Percentiles rank a stretch among this genome's conserved stretches.
These are phyloP conservation scores for Clonostachys byssicola DNA, from an alignment of 2,329 filamentous ascomycete genomes.

Conservation along the genomic window DNA sequence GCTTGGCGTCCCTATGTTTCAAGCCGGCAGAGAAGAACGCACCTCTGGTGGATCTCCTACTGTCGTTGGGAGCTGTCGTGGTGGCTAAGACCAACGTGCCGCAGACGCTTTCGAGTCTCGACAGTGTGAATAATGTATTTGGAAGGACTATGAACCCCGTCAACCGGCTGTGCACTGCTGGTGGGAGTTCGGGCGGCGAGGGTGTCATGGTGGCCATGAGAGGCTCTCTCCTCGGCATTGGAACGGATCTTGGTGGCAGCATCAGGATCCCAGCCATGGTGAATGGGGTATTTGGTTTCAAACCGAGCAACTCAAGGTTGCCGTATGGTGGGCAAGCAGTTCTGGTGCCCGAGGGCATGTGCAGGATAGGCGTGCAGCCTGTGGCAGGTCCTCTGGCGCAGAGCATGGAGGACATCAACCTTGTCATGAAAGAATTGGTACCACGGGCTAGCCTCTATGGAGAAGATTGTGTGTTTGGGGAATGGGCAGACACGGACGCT, in stretches of 20 bases:
- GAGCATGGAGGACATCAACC: neutral
- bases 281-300: constrained; percentile 29
- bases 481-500: too few relatives aligned
- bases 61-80: constrained; percentile 56
- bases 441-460: too few relatives aligned
- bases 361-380: neutral
- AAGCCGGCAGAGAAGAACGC: constrained; percentile 47
- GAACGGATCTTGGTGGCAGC: constrained; percentile 40
- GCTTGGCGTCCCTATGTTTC: constrained; percentile 50
- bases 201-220: constrained; percentile 31
- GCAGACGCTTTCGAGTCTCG: constrained; percentile 36
- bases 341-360: constrained; percentile 3
- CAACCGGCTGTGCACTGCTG: constrained; percentile 55
- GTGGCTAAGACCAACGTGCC: constrained; percentile 70
- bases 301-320: constrained; percentile 21
- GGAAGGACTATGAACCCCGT: constrained; percentile 60
- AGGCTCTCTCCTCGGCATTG: constrained; percentile 31
- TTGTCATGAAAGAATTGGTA: too few relatives aligned
- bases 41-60: constrained; percentile 51
- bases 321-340: neutral
- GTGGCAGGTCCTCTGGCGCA: neutral
- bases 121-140: constrained; percentile 54
- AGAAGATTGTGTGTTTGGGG: too few relatives aligned
- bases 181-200: constrained; percentile 61
- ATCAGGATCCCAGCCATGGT: constrained; percentile 37